phyloP scores from a whole-genome alignment of 73 alveolate genomes.

The Paraurostyla sp. region DNA sequence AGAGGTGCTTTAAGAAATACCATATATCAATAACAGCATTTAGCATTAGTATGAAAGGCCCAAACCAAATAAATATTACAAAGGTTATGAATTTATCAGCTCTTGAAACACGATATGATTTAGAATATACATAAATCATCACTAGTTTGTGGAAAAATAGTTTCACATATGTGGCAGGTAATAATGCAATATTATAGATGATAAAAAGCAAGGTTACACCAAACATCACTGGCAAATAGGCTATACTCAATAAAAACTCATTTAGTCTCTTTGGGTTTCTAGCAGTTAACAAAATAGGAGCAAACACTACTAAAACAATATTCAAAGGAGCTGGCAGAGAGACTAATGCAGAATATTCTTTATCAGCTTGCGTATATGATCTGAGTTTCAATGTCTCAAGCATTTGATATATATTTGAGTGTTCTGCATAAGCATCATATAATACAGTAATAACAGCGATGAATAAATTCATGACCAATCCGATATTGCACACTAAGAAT shows the following conservation, averaged over 20 bases:
- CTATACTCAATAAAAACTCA: constrained; percentile 32
- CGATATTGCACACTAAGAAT: constrained; percentile 51
- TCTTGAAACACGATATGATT: constrained; percentile 57
- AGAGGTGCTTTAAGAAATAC: constrained; percentile 57
- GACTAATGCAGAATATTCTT: constrained; percentile 58
- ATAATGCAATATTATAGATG: neutral
- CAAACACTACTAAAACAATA: constrained; percentile 41
- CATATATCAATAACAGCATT: constrained; percentile 62
- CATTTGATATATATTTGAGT: constrained; percentile 43
- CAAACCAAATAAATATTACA: constrained; percentile 38
- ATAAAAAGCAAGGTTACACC: constrained; percentile 52
- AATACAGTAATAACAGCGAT: constrained; percentile 53
- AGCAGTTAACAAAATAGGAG: constrained; percentile 57
- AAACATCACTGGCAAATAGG: constrained; percentile 65
- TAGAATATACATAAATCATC: constrained; percentile 65
- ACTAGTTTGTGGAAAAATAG: constrained; percentile 67
- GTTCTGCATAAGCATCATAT: constrained; percentile 11
- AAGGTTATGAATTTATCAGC: constrained; percentile 64
- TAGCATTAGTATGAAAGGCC: constrained; percentile 49
- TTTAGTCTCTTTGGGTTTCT: constrained; percentile 38
- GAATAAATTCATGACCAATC: constrained; percentile 29
- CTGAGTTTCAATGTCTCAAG: constrained; percentile 68
- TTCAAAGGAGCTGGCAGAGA: constrained; percentile 71
- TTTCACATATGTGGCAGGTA: constrained; percentile 68
- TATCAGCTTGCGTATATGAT: constrained; percentile 66